Evolutionary conservation across 2,329 filamentous ascomycete species (phyloP), one percentile per base, ranked within the genome.

Genomic region (Cryphonectria naterciae): DNA sequence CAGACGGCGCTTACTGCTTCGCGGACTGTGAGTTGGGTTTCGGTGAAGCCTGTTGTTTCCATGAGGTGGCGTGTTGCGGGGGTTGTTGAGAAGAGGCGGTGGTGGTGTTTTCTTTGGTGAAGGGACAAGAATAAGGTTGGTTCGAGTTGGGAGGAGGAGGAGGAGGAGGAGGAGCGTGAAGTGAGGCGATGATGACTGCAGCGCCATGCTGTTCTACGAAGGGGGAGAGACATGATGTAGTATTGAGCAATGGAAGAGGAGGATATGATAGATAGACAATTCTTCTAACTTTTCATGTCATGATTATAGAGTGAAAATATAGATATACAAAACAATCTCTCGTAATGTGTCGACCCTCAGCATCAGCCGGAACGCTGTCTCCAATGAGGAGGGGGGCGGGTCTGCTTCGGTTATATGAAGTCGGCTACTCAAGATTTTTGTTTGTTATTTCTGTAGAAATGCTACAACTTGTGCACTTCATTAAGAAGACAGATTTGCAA

Each of bases 41-140:
- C 89, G 0, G 89, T 91, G 81, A 95, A 94, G 37, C 90, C 89
- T 1, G 87, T 88, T 49, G 87, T 89, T 74, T 93, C 90, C 92
- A 95, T 94, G 68, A 94, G 82, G 7, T 76, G 82, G 7, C 76
- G 76, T 11, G 70, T 54, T 17, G 39, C 1, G 2, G 74, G 22
- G 4, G 83, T 82, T 6, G 77, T 78, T 6, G 82, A 83, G 73
- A 85, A 84, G 25, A 41, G 62, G 22, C 58, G 76, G 1, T 81
- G 81, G 2, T 77, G 83, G 37, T n/a, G 10, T 11, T 11, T 11
- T 39, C 10, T 39, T 39, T 11, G 37, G 11, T 11, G 10, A 2
- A 11, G 10, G 10, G 37, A 39, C 37, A 11, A 39, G 37, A 11
- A 39, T 39, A 11, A 11, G 37, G 3, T 13, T 49, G 22, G 22